Percentiles rank a stretch among this genome's conserved stretches.
Conservation (phyloP, 495 filamentous ascomycete genomes). For the Xylaria longipes region DNA sequence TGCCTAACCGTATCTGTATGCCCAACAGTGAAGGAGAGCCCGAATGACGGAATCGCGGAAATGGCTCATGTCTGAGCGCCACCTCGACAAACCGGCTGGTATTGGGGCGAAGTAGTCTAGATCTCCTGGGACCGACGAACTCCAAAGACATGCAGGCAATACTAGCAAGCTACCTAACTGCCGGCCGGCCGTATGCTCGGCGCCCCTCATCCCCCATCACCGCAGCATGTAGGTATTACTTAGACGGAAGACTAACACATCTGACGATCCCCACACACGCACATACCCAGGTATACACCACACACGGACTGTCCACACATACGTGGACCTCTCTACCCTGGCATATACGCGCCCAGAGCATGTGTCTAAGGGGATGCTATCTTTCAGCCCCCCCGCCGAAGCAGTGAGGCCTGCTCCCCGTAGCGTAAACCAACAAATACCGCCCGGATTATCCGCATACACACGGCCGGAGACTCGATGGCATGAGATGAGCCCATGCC, state of each 20-base stretch:
- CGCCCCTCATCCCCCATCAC: slow-evolving; percentile 19
- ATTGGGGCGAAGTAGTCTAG: background rate
- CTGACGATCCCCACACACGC: slow-evolving; percentile 20
- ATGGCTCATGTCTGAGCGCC: slow-evolving; percentile 67
- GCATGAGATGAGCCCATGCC: slow-evolving; percentile 10
- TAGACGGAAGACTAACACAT: background rate
- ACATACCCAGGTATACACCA: background rate
- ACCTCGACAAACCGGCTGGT: background rate
- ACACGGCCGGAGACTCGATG: background rate
- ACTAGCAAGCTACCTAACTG: slow-evolving; percentile 23
- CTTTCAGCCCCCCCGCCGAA: slow-evolving; percentile 18
- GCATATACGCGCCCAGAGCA: background rate
- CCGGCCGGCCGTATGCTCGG: slow-evolving; percentile 26
- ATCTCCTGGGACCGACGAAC: background rate
- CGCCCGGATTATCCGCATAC: background rate
- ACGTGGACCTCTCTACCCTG: background rate
- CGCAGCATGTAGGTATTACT: slow-evolving; percentile 18
- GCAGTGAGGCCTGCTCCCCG: background rate
- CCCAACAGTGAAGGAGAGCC: background rate
- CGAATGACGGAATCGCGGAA: slow-evolving; percentile 30
- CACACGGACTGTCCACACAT: slow-evolving; percentile 14
- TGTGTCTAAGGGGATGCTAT: background rate
- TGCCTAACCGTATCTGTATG: background rate
- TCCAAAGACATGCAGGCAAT: slow-evolving; percentile 11
- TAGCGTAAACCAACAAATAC: background rate